phyloP scores from a whole-genome alignment of 306 rosid genomes.

The Dryas alaskensis region DNA sequence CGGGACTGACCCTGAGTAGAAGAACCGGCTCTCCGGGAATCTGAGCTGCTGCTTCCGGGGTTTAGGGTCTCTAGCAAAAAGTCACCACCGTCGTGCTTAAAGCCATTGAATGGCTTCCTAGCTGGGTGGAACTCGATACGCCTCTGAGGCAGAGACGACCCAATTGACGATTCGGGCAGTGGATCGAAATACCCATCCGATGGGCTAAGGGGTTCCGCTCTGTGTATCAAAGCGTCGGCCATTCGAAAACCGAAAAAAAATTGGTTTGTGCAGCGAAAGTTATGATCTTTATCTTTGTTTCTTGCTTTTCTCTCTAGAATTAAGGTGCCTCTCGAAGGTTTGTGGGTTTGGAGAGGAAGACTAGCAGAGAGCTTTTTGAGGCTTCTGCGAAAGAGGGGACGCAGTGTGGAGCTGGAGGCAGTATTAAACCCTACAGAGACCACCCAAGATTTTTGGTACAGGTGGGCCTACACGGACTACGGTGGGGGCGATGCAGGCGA shows the following conservation, averaged over 20 bases:
- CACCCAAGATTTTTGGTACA: constrained; percentile 21
- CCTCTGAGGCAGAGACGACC: constrained; percentile 28
- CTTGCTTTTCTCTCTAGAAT: not conserved
- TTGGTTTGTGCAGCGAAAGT: not conserved
- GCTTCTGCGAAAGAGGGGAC: constrained; percentile 46
- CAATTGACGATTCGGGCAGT: constrained; percentile 20
- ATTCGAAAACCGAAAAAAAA: constrained; percentile 11
- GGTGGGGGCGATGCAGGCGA: constrained; percentile 19
- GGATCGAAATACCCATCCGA: constrained; percentile 27
- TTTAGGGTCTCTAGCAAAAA: constrained; percentile 78
- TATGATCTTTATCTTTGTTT: not conserved
- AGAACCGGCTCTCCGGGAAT: constrained; percentile 16
- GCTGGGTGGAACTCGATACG: constrained; percentile 55
- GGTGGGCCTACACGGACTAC: not conserved
- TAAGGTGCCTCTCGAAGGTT: not conserved
- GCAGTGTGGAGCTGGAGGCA: not conserved
- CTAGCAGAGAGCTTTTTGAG: constrained; percentile 30
- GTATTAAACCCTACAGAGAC: constrained; percentile 77
- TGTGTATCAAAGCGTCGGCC: constrained; percentile 30
- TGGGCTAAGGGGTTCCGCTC: constrained; percentile 13
- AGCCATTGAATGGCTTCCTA: constrained; percentile 52
- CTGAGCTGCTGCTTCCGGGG: constrained; percentile 43
- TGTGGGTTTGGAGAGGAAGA: not conserved
- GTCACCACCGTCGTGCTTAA: constrained; percentile 48
- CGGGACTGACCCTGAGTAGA: constrained; percentile 21